Base-by-base conservation (phyloP, 2,329 filamentous ascomycete species). In the Chrysosporium keratinophilum region DNA sequence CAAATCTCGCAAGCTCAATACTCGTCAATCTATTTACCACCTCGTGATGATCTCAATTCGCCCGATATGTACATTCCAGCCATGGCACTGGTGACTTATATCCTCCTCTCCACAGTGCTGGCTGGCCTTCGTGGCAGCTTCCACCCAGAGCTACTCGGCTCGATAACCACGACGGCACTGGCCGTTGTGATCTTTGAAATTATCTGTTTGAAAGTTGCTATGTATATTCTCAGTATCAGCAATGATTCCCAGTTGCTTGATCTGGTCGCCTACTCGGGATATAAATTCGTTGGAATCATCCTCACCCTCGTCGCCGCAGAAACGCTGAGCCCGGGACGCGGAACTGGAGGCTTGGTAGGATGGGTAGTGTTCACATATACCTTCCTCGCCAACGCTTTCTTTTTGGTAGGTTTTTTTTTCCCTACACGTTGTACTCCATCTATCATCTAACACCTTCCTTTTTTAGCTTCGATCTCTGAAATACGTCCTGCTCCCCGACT, bases 1-100 rank as follows among this genome's bases (percentile, higher is more conserved):
- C 81, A 83, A 54, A 82, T 80, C 65, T 79, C 84, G 49, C 81
- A 75, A 68, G 67, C 74, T 64, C 68, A 74, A 60, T 74, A 75
- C 59, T 72, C 69, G 31, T 75, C 72, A 54, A 74, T 71, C 66
- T 98, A 93, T 71, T 79, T 96, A 6, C 88, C 93, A 4, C 93
- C 93, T 1, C 80, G 93, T 59, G 91, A 98, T 69, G 93, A 98
- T 67, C 78, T 97, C 70, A 98, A 98, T 73, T 94, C 88, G 60
- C 93, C 94, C 14, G 93, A 98, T 72, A 97, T 98, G 90, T 98
- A 98, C 74, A 98, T 98, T 63, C 90, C 90, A 56, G 85, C 94
- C 65, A 98, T 98, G 93, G 91, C 93, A 1, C 77, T 98, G 51
- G 89, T 97, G 45, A 98, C 93, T 20, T 98, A 98, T 71, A 95